Evolutionary conservation across 164 flowering plant genomes (phyloP), one percentile per base, ranked within the genome.

Genomic region (Akebia trifoliata): DNA sequence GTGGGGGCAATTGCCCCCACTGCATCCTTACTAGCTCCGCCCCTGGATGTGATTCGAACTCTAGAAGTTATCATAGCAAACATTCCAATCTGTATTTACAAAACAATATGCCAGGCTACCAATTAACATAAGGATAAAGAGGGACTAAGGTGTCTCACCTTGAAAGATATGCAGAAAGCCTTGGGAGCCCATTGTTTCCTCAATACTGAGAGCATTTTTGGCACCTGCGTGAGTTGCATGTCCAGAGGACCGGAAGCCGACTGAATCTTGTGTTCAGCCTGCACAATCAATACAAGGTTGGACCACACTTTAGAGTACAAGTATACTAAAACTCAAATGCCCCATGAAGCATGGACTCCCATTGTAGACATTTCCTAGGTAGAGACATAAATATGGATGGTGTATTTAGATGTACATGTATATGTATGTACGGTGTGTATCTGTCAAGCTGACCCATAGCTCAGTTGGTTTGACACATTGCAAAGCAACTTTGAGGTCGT

Each of bases 221-320:
- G 98, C 36, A 82, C 96, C 58, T 84, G 96, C 65, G 70, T 81
- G 15, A 93, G 92, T 48, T 82, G 72, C 81, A 93, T 81, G 66
- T 93, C 94, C 72, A 93, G 65, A 49, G 96, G 89, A 53, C 97
- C 96, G 49, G 90, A 75, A 56, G 76, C 82, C 29, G 99, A 93
- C 68, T 93, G 97, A 68, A 93, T 93, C 72, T 90, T 90, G 73
- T 93, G 99, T 55, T 83, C 92, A 36, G 63, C 74, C 97, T 90
- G 77, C 43, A 65, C 14, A 58, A 31, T 56, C 1, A 26, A 4
- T 14, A 17, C 21, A 20, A 32, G 25, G 9, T 43, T 6, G n/a
- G n/a, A n/a, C n/a, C n/a, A n/a, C n/a, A n/a, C n/a, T n/a, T n/a
- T n/a, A n/a, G n/a, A n/a, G n/a, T n/a, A n/a, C n/a, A n/a, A n/a